Percentiles rank a stretch among this genome's conserved stretches.
Conservation (phyloP, 768 basidiomycete genomes). For the Amanita jacksonii region DNA sequence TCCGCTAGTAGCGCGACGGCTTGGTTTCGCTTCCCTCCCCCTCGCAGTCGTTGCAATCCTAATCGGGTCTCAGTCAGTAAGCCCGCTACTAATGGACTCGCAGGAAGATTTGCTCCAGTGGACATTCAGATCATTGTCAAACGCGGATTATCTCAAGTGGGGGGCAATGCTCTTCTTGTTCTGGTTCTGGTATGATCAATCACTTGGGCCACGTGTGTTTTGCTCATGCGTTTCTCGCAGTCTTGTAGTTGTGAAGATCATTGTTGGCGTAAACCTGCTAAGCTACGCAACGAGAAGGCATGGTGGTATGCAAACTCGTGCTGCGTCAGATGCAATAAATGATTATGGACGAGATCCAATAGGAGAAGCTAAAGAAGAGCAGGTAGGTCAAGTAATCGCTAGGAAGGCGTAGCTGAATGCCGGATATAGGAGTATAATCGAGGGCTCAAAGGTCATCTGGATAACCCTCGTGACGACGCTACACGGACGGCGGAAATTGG, state of each 20-base stretch:
- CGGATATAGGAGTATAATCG: conserved; percentile 63
- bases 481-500: conserved; percentile 63
- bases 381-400: conserved; percentile 30
- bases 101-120: conserved; percentile 18
- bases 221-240: conserved; percentile 25
- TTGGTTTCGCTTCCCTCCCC: conserved; percentile 91
- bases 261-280: conserved; percentile 84
- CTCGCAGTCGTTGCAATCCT: conserved; percentile 77
- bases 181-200: conserved; percentile 74
- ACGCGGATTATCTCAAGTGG: conserved; percentile 54
- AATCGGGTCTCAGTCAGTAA: conserved; percentile 64
- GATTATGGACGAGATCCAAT: conserved; percentile 87
- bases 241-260: conserved; percentile 79
- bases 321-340: conserved; percentile 67
- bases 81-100: conserved; percentile 43
- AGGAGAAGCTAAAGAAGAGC: conserved; percentile 84
- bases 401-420: not conserved
- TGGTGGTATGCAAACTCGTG: conserved; percentile 70
- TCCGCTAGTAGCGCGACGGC: conserved; percentile 83
- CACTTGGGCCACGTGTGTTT: not conserved
- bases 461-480: conserved; percentile 62
- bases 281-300: conserved; percentile 72
- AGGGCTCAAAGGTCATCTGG: conserved; percentile 64
- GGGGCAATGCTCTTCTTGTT: conserved; percentile 51
- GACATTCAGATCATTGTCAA: conserved; percentile 34